Percentiles rank a stretch among this genome's conserved stretches.
Evolutionary conservation across 2,329 filamentous ascomycete species (phyloP).

Genomic region (Metarhizium rileyi): DNA sequence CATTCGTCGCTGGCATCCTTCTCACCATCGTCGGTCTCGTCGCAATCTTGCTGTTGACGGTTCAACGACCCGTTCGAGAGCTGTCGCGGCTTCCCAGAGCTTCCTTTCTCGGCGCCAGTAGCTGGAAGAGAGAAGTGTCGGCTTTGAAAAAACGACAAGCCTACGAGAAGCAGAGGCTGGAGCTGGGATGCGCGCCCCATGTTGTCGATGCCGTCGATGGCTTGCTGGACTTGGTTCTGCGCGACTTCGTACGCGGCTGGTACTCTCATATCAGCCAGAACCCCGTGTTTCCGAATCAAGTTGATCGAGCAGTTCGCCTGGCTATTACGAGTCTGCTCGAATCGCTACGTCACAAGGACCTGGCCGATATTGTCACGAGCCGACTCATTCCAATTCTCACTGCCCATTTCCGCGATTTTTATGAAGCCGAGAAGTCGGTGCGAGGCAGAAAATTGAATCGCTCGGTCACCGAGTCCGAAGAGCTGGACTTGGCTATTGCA

Average conservation of each 20-base stretch:
- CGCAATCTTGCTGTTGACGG: conserved; percentile 44
- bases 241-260: conserved; percentile 84
- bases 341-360: conserved; percentile 63
- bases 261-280: conserved; percentile 78
- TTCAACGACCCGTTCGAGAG: conserved; percentile 37
- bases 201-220: conserved; percentile 75
- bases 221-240: conserved; percentile 63
- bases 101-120: conserved; percentile 50
- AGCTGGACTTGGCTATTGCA: conserved; percentile 92
- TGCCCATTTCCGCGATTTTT: conserved; percentile 79
- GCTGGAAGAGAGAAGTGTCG: conserved; percentile 63
- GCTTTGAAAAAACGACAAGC: conserved; percentile 54
- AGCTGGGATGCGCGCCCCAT: conserved; percentile 57
- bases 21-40: conserved; percentile 44
- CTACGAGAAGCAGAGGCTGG: conserved; percentile 62
- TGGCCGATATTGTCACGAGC: conserved; percentile 74
- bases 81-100: conserved; percentile 33
- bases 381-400: conserved; percentile 83
- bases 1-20: conserved; percentile 62
- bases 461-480: conserved; percentile 89
- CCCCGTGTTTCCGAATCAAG: conserved; percentile 72
- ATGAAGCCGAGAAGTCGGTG: conserved; percentile 78
- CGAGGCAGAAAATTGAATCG: conserved; percentile 80
- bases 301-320: conserved; percentile 68
- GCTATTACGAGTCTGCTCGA: conserved; percentile 64